A percentile compares a stretch with the other conserved stretches of the same genome.
These are phyloP conservation scores for Parietaria judaica DNA, from an alignment of 306 rosid genomes.

Conservation along the genomic window DNA sequence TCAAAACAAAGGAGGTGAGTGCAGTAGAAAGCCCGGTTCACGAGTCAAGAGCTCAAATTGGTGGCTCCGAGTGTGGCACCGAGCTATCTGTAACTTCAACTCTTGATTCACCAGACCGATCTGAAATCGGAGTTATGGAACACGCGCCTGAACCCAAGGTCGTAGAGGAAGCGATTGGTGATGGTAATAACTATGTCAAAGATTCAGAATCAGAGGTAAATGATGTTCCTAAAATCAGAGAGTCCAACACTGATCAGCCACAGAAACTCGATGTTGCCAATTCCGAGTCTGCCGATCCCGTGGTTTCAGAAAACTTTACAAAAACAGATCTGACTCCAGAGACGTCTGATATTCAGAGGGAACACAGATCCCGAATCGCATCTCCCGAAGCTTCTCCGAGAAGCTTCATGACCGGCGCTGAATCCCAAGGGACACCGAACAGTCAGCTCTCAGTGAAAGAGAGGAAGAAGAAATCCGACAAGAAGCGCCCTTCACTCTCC, in stretches of 20 bases:
- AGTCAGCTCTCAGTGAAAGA: constrained; percentile 73
- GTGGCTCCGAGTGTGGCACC: constrained; percentile 75
- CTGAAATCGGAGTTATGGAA: constrained; percentile 48
- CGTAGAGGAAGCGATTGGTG: constrained; percentile 33
- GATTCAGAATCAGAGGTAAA: constrained; percentile 27
- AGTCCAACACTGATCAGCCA: constrained; percentile 28
- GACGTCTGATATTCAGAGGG: constrained; percentile 29
- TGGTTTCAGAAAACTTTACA: constrained; percentile 24
- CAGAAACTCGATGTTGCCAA: constrained; percentile 27
- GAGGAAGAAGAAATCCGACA: constrained; percentile 34
- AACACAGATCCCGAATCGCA: constrained; percentile 22
- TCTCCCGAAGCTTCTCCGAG: constrained; percentile 76
- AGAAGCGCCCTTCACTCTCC: constrained; percentile 36
- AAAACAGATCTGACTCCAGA: constrained; percentile 29
- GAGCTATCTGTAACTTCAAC: constrained; percentile 83
- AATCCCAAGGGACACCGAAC: constrained; percentile 87
- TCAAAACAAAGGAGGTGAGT: constrained; percentile 35
- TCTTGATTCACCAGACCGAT: constrained; percentile 76
- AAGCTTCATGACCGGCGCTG: constrained; percentile 61
- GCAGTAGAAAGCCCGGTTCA: constrained; percentile 35
- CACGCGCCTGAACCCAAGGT: constrained; percentile 39
- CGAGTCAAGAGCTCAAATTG: constrained; percentile 41
- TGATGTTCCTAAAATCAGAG: constrained; percentile 16
- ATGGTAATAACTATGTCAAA: constrained; percentile 22
- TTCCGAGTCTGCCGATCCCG: constrained; percentile 23